Base-by-base conservation (phyloP, 1,284 basidiomycete species). In the Inonotus obliquus region DNA sequence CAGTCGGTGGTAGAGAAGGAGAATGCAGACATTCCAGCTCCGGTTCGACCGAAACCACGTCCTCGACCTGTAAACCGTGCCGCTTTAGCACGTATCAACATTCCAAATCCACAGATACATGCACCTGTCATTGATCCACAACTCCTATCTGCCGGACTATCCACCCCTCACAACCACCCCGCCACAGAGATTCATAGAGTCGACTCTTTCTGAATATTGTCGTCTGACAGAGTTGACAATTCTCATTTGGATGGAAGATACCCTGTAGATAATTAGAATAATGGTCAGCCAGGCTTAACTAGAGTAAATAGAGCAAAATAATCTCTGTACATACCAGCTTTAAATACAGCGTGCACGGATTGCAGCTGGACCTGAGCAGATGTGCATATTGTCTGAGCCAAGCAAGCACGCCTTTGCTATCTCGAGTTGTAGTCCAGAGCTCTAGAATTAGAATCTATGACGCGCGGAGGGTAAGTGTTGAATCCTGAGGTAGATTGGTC, bases 271-370 rank as follows among this genome's bases (percentile, higher is more conserved):
- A n/a, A n/a, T n/a, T n/a, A n/a, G n/a, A n/a, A n/a, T n/a, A n/a
- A n/a, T n/a, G n/a, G n/a, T n/a, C n/a, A n/a, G n/a, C n/a, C n/a
- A n/a, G n/a, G n/a, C n/a, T n/a, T n/a, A n/a, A n/a, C n/a, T n/a
- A n/a, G n/a, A n/a, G n/a, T n/a, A n/a, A n/a, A n/a, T n/a, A n/a
- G n/a, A n/a, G n/a, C n/a, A n/a, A n/a, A n/a, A n/a, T n/a, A n/a
- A n/a, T n/a, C n/a, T n/a, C n/a, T n/a, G n/a, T n/a, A n/a, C n/a
- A n/a, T n/a, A n/a, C n/a, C n/a, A n/a, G n/a, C n/a, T n/a, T n/a
- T n/a, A 99, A 83, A 77, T 92, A 99, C 2, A 98, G 76, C 2
- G 87, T 85, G n/a, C n/a, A n/a, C n/a, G 5, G 87, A 86, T 69
- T 91, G 91, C 54, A 90, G 62, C 79, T 92, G 17, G 87, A 94